Evolutionary conservation across 305 asterid genomes (phyloP), one percentile per base, ranked within the genome.

Genomic region (Fraxinus xanthoxyloides): DNA sequence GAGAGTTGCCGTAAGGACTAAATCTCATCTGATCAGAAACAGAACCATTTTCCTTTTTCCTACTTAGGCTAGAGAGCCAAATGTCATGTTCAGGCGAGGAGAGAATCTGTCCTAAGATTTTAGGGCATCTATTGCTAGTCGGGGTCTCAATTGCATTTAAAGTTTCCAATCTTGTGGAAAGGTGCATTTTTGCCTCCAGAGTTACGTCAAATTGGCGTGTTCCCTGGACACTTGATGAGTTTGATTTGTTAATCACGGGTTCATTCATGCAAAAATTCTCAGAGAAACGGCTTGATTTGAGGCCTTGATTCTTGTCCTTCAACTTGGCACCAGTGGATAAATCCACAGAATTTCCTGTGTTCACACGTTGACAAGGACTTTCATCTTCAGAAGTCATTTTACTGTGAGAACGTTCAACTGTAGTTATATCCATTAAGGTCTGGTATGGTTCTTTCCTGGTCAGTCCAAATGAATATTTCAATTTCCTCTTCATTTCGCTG

Each of bases 161-260:
- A 82, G 70, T 82, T 40, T 48, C 85, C 48, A 87, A 78, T 84
- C 98, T 89, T 34, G 83, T 88, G 12, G 93, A 95, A 77, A 95
- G 97, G 78, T 89, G 97, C 80, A 80, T 90, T 88, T 90, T 93
- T 7, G 98, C 99, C 92, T 92, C 97, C 82, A 83, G 77, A 85
- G 88, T 78, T 34, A 95, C 87, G 74, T 93, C 95, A 75, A 67
- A 73, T 48, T 90, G 88, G 23, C 48, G 76, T 77, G 86, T 82
- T 86, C 76, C 85, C 78, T 84, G 54, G 73, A 59, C 28, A 59
- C 82, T 59, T 19, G 93, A 83, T 4, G 73, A 48, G 81, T 89
- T 86, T 67, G 83, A 54, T 9, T 85, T 89, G 74, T 77, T 81
- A 28, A 79, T 77, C 43, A 63, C 80, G n/a, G 79, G 28, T 61